Percentiles rank a stretch among this genome's conserved stretches.
Conservation (phyloP, 352 stramenopile species). For the Pythium grandisporangium region DNA sequence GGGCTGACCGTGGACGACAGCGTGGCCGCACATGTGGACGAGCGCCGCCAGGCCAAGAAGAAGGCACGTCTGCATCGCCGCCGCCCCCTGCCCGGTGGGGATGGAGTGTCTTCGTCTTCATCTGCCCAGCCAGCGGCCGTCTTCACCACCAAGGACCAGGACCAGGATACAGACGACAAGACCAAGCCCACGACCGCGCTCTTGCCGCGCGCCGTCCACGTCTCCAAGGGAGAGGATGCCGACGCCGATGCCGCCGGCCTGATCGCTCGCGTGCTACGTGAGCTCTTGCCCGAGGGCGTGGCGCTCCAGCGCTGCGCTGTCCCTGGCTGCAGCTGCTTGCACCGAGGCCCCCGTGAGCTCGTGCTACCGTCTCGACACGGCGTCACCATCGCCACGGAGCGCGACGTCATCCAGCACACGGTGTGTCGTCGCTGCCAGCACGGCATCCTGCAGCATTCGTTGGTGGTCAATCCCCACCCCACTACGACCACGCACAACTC, state of each 20-base stretch:
- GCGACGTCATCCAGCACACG: conserved; percentile 19
- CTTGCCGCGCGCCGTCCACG: conserved; percentile 2
- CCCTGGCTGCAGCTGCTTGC: conserved; percentile 46
- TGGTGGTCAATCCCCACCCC: conserved; percentile 31
- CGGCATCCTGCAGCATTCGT: conserved; percentile 50
- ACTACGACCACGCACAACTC: conserved; percentile 9
- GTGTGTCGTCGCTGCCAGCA: conserved; percentile 64
- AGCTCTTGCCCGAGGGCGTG: conserved; percentile 47
- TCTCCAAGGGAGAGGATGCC: conserved; percentile 5
- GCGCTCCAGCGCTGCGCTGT: conserved; percentile 42
- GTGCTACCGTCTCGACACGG: conserved; percentile 14
- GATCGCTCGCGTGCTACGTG: conserved; percentile 24
- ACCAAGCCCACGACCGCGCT: not conserved
- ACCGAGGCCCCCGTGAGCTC: conserved; percentile 24
- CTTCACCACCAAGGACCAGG: conserved; percentile 5
- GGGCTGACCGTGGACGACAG: conserved; percentile 61
- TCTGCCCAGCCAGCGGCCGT: not conserved
- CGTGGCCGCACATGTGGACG: conserved; percentile 44
- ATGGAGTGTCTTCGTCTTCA: conserved; percentile 7
- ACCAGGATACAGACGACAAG: too few relatives aligned
- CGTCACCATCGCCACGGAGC: conserved; percentile 9
- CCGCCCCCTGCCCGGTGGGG: too few relatives aligned
- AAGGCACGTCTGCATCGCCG: conserved; percentile 26
- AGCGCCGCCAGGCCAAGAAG: conserved; percentile 40
- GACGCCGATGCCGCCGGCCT: conserved; percentile 17